Conservation (phyloP, 371 early-diverging fungal genomes). For the Apophysomyces ossiformis region DNA sequence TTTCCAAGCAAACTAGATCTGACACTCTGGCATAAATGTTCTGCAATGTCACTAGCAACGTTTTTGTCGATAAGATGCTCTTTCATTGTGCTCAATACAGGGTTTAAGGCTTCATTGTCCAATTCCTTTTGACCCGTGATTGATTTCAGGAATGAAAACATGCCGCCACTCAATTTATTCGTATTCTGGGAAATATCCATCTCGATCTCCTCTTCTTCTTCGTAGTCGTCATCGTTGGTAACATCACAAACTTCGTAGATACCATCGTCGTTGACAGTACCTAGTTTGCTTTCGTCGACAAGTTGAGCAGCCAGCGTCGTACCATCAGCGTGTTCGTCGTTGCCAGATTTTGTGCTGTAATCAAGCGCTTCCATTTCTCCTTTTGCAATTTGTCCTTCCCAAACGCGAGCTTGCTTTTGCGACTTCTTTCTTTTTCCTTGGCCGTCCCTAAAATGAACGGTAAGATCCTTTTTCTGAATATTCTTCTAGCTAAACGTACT, state of each 20-base stretch:
- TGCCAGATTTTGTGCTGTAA: conserved; percentile 54
- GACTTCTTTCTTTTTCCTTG: conserved; percentile 48
- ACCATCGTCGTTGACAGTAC: conserved; percentile 68
- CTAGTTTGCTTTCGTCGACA: conserved; percentile 65
- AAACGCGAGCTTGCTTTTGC: conserved; percentile 63
- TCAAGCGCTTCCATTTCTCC: conserved; percentile 72
- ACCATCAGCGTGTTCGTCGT: conserved; percentile 28
- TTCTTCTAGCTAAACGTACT: conserved; percentile 20
- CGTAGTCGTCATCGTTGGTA: conserved; percentile 56
- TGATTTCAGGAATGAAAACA: conserved; percentile 70
- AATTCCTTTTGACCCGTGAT: conserved; percentile 72
- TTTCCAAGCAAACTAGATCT: conserved; percentile 77
- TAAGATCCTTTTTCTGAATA: neutral
- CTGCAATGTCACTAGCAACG: conserved; percentile 91
- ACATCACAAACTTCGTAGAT: conserved; percentile 86
- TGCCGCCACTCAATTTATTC: conserved; percentile 34
- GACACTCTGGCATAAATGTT: conserved; percentile 85
- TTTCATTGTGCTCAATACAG: conserved; percentile 80
- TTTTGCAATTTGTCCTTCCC: conserved; percentile 69
- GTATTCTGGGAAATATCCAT: conserved; percentile 29
- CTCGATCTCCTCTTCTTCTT: conserved; percentile 53
- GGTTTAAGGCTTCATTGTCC: conserved; percentile 68
- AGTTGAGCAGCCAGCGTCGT: conserved; percentile 49
- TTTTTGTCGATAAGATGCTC: conserved; percentile 94
- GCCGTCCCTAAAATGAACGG: conserved; percentile 11